Evolutionary conservation across 495 filamentous ascomycete species (phyloP).

Genomic region (Aspergillus asperescens): DNA sequence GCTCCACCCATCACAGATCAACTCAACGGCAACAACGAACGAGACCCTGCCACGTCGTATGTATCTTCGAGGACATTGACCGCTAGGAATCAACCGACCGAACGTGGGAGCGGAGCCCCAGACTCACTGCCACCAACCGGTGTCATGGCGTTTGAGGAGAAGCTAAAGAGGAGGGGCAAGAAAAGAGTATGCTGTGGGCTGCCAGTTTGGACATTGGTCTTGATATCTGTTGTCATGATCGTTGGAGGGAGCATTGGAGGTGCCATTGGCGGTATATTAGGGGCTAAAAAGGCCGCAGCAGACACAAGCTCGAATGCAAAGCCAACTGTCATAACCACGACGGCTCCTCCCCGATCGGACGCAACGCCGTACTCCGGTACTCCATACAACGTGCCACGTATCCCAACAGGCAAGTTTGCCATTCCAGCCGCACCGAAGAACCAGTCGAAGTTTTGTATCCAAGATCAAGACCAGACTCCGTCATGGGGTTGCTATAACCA

Average conservation of each 20-base stretch:
- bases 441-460: constrained; percentile 62
- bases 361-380: constrained; percentile 55
- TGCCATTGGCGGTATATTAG: constrained; percentile 55
- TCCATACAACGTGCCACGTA: constrained; percentile 50
- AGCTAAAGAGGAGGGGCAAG: constrained; percentile 53
- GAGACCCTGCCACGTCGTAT: constrained; percentile 37
- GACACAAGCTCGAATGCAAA: constrained; percentile 16
- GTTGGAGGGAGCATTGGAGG: constrained; percentile 51
- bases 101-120: neutral
- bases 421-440: constrained; percentile 56
- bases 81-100: constrained; percentile 10
- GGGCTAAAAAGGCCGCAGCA: constrained; percentile 37
- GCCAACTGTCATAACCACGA: constrained; percentile 42
- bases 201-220: constrained; percentile 62
- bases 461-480: constrained; percentile 48
- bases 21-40: constrained; percentile 16
- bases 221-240: constrained; percentile 52
- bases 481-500: constrained; percentile 64
- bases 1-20: constrained; percentile 21
- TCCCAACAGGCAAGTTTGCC: constrained; percentile 60
- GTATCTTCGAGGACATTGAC: constrained; percentile 40
- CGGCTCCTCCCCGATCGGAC: constrained; percentile 56
- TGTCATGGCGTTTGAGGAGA: constrained; percentile 48
- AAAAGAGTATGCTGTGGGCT: constrained; percentile 57
- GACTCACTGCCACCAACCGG: constrained; percentile 23